phyloP scores from a whole-genome alignment of 306 rosid species.

The Glycyrrhiza uralensis region DNA sequence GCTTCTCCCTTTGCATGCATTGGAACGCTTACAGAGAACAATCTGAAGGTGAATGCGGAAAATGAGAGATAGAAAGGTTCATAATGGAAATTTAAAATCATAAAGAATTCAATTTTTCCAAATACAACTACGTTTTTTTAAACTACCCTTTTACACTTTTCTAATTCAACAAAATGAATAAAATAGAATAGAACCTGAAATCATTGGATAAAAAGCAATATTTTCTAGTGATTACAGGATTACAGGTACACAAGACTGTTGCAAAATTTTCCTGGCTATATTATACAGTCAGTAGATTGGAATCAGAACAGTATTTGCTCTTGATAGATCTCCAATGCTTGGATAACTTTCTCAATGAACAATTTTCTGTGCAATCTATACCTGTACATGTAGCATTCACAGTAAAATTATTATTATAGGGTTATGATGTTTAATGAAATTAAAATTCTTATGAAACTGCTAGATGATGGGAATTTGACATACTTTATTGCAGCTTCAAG shows the following conservation, averaged over 20 bases:
- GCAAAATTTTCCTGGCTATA: slow-evolving; percentile 36
- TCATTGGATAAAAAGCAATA: background rate
- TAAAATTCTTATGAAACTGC: slow-evolving; percentile 17
- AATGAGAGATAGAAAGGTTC: no score
- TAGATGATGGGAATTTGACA: slow-evolving; percentile 13
- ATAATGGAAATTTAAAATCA: no score
- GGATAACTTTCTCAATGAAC: slow-evolving; percentile 64
- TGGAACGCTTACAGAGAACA: no score
- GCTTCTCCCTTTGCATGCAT: no score
- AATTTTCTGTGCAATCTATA: slow-evolving; percentile 79
- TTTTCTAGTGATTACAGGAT: background rate
- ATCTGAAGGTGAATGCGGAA: no score
- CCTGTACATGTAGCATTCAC: slow-evolving; percentile 49
- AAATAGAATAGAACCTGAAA: background rate
- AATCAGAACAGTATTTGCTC: slow-evolving; percentile 62
- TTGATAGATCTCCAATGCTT: slow-evolving; percentile 75
- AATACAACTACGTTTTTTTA: no score
- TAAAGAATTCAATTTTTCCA: no score
- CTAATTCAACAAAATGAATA: background rate
- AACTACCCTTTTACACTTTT: background rate
- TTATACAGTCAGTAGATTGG: slow-evolving; percentile 1
- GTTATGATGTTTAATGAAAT: background rate
- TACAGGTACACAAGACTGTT: background rate
- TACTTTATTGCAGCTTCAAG: slow-evolving; percentile 78
- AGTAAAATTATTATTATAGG: background rate